phyloP scores from a whole-genome alignment of 208 protist species.

The Leishmania aethiopica region DNA sequence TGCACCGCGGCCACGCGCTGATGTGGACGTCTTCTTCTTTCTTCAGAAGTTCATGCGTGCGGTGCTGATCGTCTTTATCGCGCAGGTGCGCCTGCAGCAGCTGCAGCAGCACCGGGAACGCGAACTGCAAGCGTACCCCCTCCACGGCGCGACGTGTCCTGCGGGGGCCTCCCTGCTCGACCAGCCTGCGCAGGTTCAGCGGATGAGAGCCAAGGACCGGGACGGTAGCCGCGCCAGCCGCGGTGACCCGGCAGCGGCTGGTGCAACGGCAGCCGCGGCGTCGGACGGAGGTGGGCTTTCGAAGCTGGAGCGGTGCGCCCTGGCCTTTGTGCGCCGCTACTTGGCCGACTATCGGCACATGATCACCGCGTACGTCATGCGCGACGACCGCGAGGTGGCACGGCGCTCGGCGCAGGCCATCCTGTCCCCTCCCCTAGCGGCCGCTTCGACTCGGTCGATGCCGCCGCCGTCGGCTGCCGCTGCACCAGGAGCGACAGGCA shows the following conservation, averaged over 20 bases:
- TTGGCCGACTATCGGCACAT: conserved; percentile 41
- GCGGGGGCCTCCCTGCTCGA: conserved; percentile 5
- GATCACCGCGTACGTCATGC: conserved; percentile 66
- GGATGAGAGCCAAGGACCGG: not conserved
- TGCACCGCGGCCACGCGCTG: not conserved
- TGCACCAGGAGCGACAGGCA: not conserved
- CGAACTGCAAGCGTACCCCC: conserved; percentile 7
- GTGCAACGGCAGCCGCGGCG: not conserved
- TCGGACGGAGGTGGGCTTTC: conserved; percentile 19
- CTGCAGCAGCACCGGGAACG: conserved; percentile 17
- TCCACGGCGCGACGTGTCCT: conserved; percentile 19
- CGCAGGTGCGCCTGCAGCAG: conserved; percentile 47
- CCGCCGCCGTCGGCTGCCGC: not conserved
- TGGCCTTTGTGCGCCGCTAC: conserved; percentile 46
- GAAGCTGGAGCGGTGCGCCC: conserved; percentile 43
- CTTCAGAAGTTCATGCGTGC: conserved; percentile 59
- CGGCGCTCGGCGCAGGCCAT: conserved; percentile 63
- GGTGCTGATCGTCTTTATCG: conserved; percentile 53
- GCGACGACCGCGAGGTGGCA: conserved; percentile 46
- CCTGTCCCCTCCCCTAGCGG: conserved; percentile 8
- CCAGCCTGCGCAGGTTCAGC: not conserved
- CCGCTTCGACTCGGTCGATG: not conserved
- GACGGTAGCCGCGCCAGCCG: not conserved
- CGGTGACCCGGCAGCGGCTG: not conserved
- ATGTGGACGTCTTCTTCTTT: conserved; percentile 41